phyloP scores from a whole-genome alignment of 2,329 filamentous ascomycete genomes.

The Huntiella decipiens region DNA sequence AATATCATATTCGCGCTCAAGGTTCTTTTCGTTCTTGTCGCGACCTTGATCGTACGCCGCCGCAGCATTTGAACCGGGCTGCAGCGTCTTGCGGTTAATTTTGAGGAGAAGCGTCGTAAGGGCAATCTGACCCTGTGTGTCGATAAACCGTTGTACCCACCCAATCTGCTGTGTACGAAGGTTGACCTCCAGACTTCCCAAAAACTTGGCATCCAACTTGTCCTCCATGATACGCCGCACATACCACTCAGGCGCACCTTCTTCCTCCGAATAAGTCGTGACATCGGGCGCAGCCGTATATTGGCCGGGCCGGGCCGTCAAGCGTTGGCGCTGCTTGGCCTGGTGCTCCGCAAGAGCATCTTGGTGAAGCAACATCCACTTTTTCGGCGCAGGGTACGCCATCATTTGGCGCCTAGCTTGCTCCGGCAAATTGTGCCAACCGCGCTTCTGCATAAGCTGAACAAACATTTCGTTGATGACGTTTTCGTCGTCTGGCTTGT shows the following conservation, averaged over 20 bases:
- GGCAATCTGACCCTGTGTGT: slow-evolving; percentile 91
- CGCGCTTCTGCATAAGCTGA: slow-evolving; percentile 89
- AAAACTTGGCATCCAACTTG: slow-evolving; percentile 72
- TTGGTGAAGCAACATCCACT: slow-evolving; percentile 94
- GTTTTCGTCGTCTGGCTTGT: slow-evolving; percentile 59
- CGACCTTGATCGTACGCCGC: slow-evolving; percentile 33
- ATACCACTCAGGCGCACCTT: slow-evolving; percentile 95
- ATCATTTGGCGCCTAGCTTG: slow-evolving; percentile 91
- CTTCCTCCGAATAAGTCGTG: slow-evolving; percentile 68
- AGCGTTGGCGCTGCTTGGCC: slow-evolving; percentile 75
- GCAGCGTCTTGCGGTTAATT: slow-evolving; percentile 71
- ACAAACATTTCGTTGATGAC: slow-evolving; percentile 83
- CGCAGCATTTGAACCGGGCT: slow-evolving; percentile 36
- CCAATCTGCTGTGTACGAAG: slow-evolving; percentile 89
- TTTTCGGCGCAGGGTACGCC: slow-evolving; percentile 83
- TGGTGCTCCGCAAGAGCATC: slow-evolving; percentile 86
- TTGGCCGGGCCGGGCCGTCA: slow-evolving; percentile 53
- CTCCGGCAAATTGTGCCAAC: slow-evolving; percentile 92
- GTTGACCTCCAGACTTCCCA: slow-evolving; percentile 86
- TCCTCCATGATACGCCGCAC: slow-evolving; percentile 95
- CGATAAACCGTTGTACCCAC: slow-evolving; percentile 92
- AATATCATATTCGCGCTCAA: slow-evolving; percentile 90
- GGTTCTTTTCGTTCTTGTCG: slow-evolving; percentile 59
- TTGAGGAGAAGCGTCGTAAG: slow-evolving; percentile 85
- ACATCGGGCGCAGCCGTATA: slow-evolving; percentile 46